Base-by-base conservation (phyloP, 108 stramenopile genomes). In the Stephanodiscus minutulus region DNA sequence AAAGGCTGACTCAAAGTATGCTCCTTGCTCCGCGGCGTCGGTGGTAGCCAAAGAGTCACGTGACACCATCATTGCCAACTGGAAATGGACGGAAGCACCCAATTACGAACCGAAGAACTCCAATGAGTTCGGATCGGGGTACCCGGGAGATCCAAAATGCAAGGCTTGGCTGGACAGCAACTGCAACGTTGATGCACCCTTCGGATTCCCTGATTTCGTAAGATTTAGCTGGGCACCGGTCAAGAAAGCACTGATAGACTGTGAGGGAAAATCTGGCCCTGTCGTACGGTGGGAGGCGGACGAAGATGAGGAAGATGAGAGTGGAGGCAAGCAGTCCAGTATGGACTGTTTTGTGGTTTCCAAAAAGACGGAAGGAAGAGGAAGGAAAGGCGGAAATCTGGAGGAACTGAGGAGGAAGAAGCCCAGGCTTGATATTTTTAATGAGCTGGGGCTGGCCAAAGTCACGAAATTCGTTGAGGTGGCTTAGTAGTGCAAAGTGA, bases 1-100 rank as follows among this genome's bases (percentile, higher is more conserved):
- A 77, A 97, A 97, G 77, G 96, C 96, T 13, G 96, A 97, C 82
- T 89, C 94, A 24, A 94, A 90, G n/a, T 97, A 94, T 83, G 84
- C 89, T 22, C 83, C 85, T 6, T 91, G 92, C 64, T 88, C 88
- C 36, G 95, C 93, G 22, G 96, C 91, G 3, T 88, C 88, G 13
- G 87, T 93, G 17, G 90, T 88, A 53, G 96, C 96, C 35, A 96
- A 96, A 81, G 91, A 91, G 20, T 64, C 81, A 37, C 66, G 96
- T 33, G 96, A 96, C 79, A 56, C 53, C 49, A 81, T 93, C 47
- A 67, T 81, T 7, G 75, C 76, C 46, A 74, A 63, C 35, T 90
- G 88, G 88, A 73, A 79, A 74, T 94, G 73, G 62, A 77, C 83
- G 11, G 90, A 90, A 66, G 66, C 69, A 41, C 48, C 31, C 3